phyloP scores from a whole-genome alignment of 2,329 filamentous ascomycete genomes.

The Trichoderma sp. region DNA sequence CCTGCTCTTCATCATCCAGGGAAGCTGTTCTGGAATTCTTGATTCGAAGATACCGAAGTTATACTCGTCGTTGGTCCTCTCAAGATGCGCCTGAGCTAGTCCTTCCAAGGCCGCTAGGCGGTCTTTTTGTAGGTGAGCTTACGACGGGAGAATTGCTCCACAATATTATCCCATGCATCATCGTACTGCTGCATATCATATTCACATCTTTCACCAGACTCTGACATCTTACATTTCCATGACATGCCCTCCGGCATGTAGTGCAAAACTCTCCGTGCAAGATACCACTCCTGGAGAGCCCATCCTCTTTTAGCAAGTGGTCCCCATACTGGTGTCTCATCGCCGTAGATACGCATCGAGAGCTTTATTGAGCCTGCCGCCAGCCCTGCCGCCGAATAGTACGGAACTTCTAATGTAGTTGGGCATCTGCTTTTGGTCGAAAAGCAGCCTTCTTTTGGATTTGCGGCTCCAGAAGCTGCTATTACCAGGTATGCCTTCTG shows the following conservation, averaged over 20 bases:
- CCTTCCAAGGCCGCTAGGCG: not conserved
- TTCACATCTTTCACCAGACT: not conserved
- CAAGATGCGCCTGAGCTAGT: not conserved
- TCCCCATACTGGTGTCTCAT: accelerated
- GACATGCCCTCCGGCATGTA: not conserved
- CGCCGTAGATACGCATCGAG: not conserved
- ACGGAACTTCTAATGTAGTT: not conserved
- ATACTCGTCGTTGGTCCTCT: not conserved
- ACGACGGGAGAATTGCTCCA: accelerated
- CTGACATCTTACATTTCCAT: not conserved
- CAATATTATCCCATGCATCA: not conserved
- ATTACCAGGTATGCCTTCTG: not conserved
- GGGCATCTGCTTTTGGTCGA: not conserved
- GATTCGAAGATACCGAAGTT: not conserved
- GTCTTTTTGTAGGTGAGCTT: not conserved
- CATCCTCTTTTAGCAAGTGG: not conserved
- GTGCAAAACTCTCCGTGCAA: not conserved
- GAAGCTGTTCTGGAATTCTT: not conserved
- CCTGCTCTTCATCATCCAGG: not conserved
- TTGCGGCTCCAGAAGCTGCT: not conserved
- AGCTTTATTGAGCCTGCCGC: not conserved
- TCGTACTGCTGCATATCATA: not conserved
- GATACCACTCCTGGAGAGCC: not conserved
- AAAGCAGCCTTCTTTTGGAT: not conserved
- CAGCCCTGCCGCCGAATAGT: not conserved